These are phyloP conservation scores for Fragilariopsis cylindrus DNA, from an alignment of 108 stramenopile species.

Conservation along the genomic window DNA sequence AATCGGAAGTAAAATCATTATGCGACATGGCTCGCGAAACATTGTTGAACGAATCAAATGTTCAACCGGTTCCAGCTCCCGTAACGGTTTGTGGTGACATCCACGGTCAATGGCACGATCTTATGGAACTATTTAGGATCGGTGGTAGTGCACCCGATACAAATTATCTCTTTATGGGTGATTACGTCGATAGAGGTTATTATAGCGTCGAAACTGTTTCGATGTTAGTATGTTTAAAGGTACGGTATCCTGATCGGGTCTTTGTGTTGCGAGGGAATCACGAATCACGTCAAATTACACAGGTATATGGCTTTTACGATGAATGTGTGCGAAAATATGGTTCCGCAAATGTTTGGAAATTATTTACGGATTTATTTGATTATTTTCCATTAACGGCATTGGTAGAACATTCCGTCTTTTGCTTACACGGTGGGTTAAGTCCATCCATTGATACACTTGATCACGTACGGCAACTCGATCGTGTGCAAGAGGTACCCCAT, in stretches of 20 bases:
- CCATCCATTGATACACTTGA: constrained; percentile 95
- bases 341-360: constrained; percentile 96
- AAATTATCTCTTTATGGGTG: constrained; percentile 99
- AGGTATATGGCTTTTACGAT: constrained; percentile 99
- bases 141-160: constrained; percentile 96
- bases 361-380: constrained; percentile 97
- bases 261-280: constrained; percentile 95
- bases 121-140: constrained; percentile 91
- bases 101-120: constrained; percentile 94
- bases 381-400: constrained; percentile 95
- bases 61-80: constrained; percentile 88
- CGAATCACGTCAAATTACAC: constrained; percentile 93
- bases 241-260: constrained; percentile 93
- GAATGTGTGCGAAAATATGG: constrained; percentile 99
- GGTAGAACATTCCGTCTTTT: constrained; percentile 95
- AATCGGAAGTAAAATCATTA: constrained; percentile 80
- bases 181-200: constrained; percentile 98
- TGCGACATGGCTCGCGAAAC: constrained; percentile 85
- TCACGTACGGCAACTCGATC: constrained; percentile 94
- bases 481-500: constrained; percentile 97
- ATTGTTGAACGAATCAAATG: constrained; percentile 85
- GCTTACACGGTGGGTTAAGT: constrained; percentile 94
- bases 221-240: constrained; percentile 93
- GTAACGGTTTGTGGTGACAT: constrained; percentile 94
- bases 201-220: constrained; percentile 97